A percentile compares a stretch with the other conserved stretches of the same genome.
Evolutionary conservation across 371 early-diverging fungal genomes (phyloP).

Genomic region (Apophysomyces variabilis): DNA sequence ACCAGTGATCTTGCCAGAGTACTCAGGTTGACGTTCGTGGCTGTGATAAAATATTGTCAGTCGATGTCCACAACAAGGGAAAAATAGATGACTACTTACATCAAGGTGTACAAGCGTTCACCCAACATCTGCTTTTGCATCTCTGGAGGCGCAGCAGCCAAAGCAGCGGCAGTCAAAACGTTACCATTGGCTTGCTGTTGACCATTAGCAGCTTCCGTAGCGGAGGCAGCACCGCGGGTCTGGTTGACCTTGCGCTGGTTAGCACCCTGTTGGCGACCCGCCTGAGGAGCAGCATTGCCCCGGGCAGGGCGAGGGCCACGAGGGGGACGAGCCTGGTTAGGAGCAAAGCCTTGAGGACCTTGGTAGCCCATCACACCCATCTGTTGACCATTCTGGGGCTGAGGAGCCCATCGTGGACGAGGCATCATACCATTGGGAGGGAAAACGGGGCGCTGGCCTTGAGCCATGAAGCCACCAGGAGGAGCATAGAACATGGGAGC

Average conservation of each 20-base stretch:
- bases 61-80: background rate
- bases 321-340: constrained; percentile 34
- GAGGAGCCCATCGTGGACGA: constrained; percentile 70
- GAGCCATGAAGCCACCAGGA: constrained; percentile 65
- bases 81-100: constrained; percentile 35
- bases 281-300: constrained; percentile 30
- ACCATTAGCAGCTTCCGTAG: constrained; percentile 23
- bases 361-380: constrained; percentile 34
- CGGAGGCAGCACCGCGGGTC: constrained; percentile 29
- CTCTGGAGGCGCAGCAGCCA: constrained; percentile 72
- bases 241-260: constrained; percentile 35
- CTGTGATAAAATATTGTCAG: background rate
- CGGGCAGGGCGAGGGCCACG: constrained; percentile 38
- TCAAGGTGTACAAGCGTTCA: constrained; percentile 83
- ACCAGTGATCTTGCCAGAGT: constrained; percentile 91
- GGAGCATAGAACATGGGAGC: constrained; percentile 58
- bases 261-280: constrained; percentile 53
- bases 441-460: constrained; percentile 62
- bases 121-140: constrained; percentile 87
- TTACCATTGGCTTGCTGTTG: constrained; percentile 32
- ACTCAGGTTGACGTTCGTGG: constrained; percentile 55
- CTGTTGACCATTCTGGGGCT: constrained; percentile 46
- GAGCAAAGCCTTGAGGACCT: constrained; percentile 33
- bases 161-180: constrained; percentile 64
- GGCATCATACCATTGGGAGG: constrained; percentile 44